These are phyloP conservation scores for Mucor racemosus DNA, from an alignment of 371 early-diverging fungal species.

Conservation along the genomic window DNA sequence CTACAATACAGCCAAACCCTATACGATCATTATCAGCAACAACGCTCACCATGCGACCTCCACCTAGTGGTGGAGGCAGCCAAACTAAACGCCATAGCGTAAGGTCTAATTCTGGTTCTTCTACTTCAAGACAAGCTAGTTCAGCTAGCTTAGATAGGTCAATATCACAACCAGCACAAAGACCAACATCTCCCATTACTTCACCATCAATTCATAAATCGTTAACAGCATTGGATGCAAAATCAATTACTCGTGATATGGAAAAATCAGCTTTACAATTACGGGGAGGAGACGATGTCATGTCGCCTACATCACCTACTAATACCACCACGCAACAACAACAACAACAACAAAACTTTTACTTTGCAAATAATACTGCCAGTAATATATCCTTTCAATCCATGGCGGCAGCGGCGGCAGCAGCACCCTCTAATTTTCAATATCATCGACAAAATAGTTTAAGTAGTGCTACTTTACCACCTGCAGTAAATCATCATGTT, in stretches of 20 bases:
- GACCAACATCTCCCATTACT: slow-evolving; percentile 49
- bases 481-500: background rate
- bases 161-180: slow-evolving; percentile 34
- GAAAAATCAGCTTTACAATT: slow-evolving; percentile 43
- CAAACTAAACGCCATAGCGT: slow-evolving; percentile 43
- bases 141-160: slow-evolving; percentile 36
- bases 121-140: slow-evolving; percentile 17
- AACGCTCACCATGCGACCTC: slow-evolving; percentile 32
- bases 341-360: slow-evolving; percentile 21
- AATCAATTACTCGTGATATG: slow-evolving; percentile 64
- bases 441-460: slow-evolving; percentile 47
- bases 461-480: slow-evolving; percentile 28
- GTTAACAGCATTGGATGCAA: slow-evolving; percentile 65
- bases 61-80: slow-evolving; percentile 46
- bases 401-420: slow-evolving; percentile 22
- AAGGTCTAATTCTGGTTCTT: slow-evolving; percentile 28
- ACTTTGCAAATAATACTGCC: slow-evolving; percentile 20
- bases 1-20: slow-evolving; percentile 21
- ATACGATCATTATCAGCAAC: slow-evolving; percentile 37
- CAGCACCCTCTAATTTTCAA: slow-evolving; percentile 10
- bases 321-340: background rate
- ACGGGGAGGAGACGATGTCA: slow-evolving; percentile 34
- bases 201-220: slow-evolving; percentile 59
- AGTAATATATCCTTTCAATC: slow-evolving; percentile 23
- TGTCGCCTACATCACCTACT: slow-evolving; percentile 42